phyloP scores from a whole-genome alignment of 2,329 filamentous ascomycete genomes.

The Simplicillium aogashimaense region DNA sequence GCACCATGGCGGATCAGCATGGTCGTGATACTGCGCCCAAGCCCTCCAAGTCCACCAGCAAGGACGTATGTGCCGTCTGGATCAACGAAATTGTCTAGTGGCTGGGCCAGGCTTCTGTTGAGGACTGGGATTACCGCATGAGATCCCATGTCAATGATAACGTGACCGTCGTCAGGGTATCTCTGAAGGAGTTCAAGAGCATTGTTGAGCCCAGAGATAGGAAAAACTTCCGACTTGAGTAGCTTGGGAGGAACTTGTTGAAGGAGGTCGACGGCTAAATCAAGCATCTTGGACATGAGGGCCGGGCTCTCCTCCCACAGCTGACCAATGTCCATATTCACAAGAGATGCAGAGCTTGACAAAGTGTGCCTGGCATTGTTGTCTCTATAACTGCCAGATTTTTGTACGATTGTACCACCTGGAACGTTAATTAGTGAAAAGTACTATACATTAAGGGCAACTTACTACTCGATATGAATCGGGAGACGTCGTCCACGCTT shows the following conservation, averaged over 20 bases:
- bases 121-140: slow-evolving; percentile 1
- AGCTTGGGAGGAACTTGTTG: too few relatives aligned
- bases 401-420: slow-evolving; percentile 24
- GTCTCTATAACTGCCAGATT: slow-evolving; percentile 13
- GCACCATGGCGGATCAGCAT: slow-evolving; percentile 41
- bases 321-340: too few relatives aligned
- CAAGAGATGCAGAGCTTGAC: too few relatives aligned
- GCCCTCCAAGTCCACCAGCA: slow-evolving; percentile 45
- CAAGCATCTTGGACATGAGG: not conserved
- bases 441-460: slow-evolving; percentile 1
- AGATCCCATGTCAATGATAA: not conserved
- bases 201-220: too few relatives aligned
- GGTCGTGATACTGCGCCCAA: slow-evolving; percentile 42
- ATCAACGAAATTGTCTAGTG: slow-evolving; percentile 21
- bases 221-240: too few relatives aligned
- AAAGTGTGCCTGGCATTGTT: not conserved
- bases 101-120: slow-evolving; percentile 6
- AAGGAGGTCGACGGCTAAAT: too few relatives aligned
- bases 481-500: slow-evolving; percentile 13
- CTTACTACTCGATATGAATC: slow-evolving; percentile 17
- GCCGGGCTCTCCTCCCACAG: slow-evolving; percentile 12
- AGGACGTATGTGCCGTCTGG: slow-evolving; percentile 39
- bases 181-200: not conserved
- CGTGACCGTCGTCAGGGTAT: slow-evolving; percentile 3
- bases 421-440: slow-evolving; percentile 5